Evolutionary conservation across 371 early-diverging fungal species (phyloP).

Genomic region (Saksenaea oblongispora): DNA sequence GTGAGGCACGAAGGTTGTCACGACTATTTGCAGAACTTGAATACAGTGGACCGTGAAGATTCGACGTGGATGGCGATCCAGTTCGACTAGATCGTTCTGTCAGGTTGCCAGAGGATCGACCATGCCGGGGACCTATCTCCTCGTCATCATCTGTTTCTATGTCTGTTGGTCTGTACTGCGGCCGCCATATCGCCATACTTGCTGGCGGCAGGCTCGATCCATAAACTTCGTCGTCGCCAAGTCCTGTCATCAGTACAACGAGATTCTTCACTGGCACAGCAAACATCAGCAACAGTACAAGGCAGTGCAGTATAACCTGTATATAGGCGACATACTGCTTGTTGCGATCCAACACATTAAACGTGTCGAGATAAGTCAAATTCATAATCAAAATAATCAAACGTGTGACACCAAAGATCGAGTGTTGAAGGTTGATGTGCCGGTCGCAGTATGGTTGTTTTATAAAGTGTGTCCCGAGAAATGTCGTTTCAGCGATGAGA

Average conservation of each 20-base stretch:
- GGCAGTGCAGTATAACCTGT: conserved; percentile 37
- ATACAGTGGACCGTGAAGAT: background rate
- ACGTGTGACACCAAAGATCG: conserved; percentile 24
- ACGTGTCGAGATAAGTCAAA: conserved; percentile 22
- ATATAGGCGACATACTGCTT: conserved; percentile 42
- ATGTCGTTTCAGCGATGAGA: conserved; percentile 24
- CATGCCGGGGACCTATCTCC: background rate
- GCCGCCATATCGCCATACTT: conserved; percentile 23
- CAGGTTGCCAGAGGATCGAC: background rate
- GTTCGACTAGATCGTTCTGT: background rate
- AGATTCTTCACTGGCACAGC: conserved; percentile 28
- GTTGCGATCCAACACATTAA: conserved; percentile 13
- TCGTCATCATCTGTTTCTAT: background rate
- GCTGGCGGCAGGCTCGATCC: conserved; percentile 22
- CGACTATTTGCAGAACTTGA: background rate
- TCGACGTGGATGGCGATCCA: background rate
- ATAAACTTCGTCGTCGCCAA: conserved; percentile 21
- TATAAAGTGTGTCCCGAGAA: conserved; percentile 13
- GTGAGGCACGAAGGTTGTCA: background rate
- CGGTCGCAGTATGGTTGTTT: conserved; percentile 34
- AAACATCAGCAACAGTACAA: conserved; percentile 30
- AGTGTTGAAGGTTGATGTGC: conserved; percentile 30
- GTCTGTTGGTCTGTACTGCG: background rate
- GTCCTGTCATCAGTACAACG: conserved; percentile 22
- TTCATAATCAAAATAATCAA: conserved; percentile 29